A percentile compares a stretch with the other conserved stretches of the same genome.
Evolutionary conservation across 345 rosid species (phyloP).

Genomic region (Nasturtium officinale): DNA sequence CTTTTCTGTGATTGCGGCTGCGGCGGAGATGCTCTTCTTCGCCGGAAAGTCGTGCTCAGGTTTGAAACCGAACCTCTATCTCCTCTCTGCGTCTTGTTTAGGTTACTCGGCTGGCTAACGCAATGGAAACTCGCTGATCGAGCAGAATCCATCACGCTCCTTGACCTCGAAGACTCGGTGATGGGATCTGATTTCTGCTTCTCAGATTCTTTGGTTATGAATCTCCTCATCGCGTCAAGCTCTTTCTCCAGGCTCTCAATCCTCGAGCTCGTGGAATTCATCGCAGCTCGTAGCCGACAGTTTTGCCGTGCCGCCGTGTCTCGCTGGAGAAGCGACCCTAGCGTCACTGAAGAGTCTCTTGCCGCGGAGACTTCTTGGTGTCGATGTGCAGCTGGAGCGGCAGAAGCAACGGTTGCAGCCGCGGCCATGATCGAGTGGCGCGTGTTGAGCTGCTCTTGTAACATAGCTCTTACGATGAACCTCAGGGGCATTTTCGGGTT

Average conservation of each 20-base stretch:
- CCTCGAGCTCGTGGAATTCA: conserved; percentile 68
- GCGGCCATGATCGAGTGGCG: conserved; percentile 60
- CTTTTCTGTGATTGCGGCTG: too few species aligned
- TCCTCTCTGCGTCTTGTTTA: too few species aligned
- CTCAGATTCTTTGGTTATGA: conserved; percentile 45
- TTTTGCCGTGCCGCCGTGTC: conserved; percentile 63
- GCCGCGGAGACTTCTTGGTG: not conserved
- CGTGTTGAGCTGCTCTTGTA: conserved; percentile 76
- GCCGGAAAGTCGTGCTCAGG: too few species aligned
- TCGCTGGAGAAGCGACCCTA: conserved; percentile 70
- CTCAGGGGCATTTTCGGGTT: conserved; percentile 80
- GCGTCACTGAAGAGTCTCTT: conserved; percentile 44
- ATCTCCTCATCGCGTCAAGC: conserved; percentile 61
- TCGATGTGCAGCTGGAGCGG: not conserved
- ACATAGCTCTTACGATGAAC: conserved; percentile 82
- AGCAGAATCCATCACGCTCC: conserved; percentile 44
- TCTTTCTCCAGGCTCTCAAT: conserved; percentile 73
- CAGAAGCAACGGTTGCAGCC: conserved; percentile 15
- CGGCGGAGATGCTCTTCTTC: too few species aligned
- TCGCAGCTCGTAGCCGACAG: conserved; percentile 65
- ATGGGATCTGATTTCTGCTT: conserved; percentile 16
- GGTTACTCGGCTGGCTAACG: conserved; percentile 30
- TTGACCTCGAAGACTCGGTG: conserved; percentile 21
- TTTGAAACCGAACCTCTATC: too few species aligned
- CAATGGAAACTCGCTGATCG: conserved; percentile 74